These are phyloP conservation scores for Bromus sterilis DNA, from an alignment of 176 grass and related monocot species.

Conservation along the genomic window DNA sequence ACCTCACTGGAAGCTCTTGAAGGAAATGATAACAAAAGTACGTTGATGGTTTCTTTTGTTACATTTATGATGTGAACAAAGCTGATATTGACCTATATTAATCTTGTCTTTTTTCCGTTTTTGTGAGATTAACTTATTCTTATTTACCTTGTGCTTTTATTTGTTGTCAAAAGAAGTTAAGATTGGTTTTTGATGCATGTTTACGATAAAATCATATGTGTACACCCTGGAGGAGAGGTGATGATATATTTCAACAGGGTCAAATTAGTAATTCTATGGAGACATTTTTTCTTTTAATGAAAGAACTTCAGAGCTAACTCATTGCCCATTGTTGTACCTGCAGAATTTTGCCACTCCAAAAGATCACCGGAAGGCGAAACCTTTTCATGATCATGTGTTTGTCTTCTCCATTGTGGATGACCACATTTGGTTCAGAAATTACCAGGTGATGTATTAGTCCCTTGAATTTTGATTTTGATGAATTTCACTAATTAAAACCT, in stretches of 20 bases:
- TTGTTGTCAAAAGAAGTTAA: background rate
- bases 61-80: no score
- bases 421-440: conserved; percentile 94
- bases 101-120: background rate
- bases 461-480: background rate
- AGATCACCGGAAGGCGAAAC: conserved; percentile 78
- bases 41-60: background rate
- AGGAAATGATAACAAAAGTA: conserved; percentile 80
- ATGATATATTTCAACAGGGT: background rate
- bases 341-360: conserved; percentile 85
- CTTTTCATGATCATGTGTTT: no score
- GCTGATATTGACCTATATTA: background rate
- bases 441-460: conserved; percentile 47
- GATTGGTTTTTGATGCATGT: background rate
- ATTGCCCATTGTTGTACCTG: background rate
- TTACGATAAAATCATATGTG: background rate
- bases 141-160: no score
- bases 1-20: conserved; percentile 84
- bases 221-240: background rate
- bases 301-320: background rate
- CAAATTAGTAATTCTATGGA: background rate
- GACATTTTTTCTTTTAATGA: background rate
- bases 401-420: conserved; percentile 82
- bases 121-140: background rate
- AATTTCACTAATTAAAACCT: background rate